Evolutionary conservation across 345 rosid species (phyloP).

Genomic region (Theobroma cacao): DNA sequence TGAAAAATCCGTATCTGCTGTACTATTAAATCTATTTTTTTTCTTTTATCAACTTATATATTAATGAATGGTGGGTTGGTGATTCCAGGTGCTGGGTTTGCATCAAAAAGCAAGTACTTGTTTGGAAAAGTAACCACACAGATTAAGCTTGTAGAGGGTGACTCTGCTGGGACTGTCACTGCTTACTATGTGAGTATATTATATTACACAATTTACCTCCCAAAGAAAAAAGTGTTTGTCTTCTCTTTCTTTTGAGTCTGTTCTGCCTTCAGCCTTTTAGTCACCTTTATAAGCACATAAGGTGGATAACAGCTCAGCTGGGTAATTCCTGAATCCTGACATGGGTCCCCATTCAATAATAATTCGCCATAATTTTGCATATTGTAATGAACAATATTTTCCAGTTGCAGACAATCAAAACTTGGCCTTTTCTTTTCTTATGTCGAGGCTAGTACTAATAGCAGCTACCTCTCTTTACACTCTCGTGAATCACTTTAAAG

Average conservation of each 20-base stretch:
- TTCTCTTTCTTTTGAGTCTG: neutral
- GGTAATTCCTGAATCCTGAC: neutral
- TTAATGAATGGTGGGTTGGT: neutral
- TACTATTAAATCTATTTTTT: too few relatives aligned
- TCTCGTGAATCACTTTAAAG: constrained; percentile 20
- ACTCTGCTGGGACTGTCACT: constrained; percentile 99
- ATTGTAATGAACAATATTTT: constrained; percentile 2
- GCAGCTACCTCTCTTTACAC: constrained; percentile 1
- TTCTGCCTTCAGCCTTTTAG: neutral
- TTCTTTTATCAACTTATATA: neutral
- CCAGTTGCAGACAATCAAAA: neutral
- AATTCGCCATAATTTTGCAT: neutral
- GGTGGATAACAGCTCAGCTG: constrained; percentile 22
- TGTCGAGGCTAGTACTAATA: neutral
- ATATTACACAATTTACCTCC: neutral
- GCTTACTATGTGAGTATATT: constrained; percentile 77
- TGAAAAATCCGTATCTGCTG: neutral
- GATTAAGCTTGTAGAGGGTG: constrained; percentile 97
- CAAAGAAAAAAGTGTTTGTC: neutral
- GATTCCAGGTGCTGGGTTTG: constrained; percentile 87
- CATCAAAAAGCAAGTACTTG: constrained; percentile 83
- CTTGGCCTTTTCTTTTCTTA: constrained; percentile 11
- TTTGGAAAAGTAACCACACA: constrained; percentile 86
- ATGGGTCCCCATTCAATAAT: constrained; percentile 9
- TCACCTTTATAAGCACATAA: neutral